phyloP scores from a whole-genome alignment of 208 protist genomes.

The Herpetomonas tarakana region DNA sequence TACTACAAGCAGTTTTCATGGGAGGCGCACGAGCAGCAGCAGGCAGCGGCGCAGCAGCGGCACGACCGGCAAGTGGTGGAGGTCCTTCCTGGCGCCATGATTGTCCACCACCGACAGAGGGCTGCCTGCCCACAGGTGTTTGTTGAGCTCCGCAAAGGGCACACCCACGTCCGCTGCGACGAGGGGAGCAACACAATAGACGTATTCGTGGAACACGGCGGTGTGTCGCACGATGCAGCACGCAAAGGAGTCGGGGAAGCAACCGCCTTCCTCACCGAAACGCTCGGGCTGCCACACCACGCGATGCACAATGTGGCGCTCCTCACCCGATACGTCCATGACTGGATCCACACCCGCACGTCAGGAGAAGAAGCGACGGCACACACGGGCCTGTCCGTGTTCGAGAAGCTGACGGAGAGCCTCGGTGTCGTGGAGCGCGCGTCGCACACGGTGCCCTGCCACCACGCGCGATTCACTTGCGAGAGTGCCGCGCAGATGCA shows the following conservation, averaged over 20 bases:
- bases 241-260: background rate
- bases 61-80: constrained; percentile 19
- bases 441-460: constrained; percentile 27
- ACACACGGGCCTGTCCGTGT: constrained; percentile 6
- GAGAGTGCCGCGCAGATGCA: constrained; percentile 5
- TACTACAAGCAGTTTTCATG: background rate
- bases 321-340: background rate
- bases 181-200: constrained; percentile 8
- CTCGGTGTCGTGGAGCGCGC: constrained; percentile 8
- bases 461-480: constrained; percentile 14
- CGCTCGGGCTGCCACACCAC: background rate
- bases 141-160: constrained; percentile 25
- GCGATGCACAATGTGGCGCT: constrained; percentile 1
- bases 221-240: background rate
- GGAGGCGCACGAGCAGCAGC: background rate
- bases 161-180: constrained; percentile 21
- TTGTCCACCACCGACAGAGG: constrained; percentile 31
- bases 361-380: background rate
- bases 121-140: constrained; percentile 27
- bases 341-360: background rate
- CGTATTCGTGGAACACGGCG: constrained; percentile 13
- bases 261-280: background rate
- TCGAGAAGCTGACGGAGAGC: constrained; percentile 8
- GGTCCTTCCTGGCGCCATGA: constrained; percentile 22
- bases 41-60: constrained; percentile 10